Conservation (phyloP, 176 grass and related monocot genomes). For the Carex pumila region DNA sequence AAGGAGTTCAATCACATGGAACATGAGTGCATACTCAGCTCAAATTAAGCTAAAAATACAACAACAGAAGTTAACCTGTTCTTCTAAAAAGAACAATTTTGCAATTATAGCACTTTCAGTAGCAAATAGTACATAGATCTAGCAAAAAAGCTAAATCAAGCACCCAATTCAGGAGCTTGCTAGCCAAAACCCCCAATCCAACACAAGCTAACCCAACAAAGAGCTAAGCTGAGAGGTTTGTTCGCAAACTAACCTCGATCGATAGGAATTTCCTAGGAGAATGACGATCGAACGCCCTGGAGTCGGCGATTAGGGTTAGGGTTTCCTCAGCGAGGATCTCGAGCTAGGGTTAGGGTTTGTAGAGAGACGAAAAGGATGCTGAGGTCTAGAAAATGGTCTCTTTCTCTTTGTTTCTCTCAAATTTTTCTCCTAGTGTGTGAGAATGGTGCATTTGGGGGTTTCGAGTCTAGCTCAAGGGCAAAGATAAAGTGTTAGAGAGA, state of each 20-base stretch:
- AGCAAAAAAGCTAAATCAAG: slow-evolving; percentile 11
- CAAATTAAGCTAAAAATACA: neutral
- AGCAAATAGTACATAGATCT: slow-evolving; percentile 17
- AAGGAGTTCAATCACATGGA: slow-evolving; percentile 1
- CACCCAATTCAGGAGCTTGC: neutral
- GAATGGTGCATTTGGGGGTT: slow-evolving; percentile 14
- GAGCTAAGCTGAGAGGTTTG: neutral
- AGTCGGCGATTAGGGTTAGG: slow-evolving; percentile 22
- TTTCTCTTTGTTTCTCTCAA: neutral
- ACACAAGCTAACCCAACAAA: slow-evolving; percentile 7
- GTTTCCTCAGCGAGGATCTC: slow-evolving; percentile 7
- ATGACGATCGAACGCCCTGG: neutral
- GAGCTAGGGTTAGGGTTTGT: slow-evolving; percentile 25
- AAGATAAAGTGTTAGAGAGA: slow-evolving; percentile 19
- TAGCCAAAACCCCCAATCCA: slow-evolving; percentile 4
- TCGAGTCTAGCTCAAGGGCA: slow-evolving; percentile 15
- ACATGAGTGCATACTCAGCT: neutral
- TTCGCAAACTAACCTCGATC: slow-evolving; percentile 26
- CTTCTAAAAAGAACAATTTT: neutral
- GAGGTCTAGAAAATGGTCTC: neutral
- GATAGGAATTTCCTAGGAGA: neutral
- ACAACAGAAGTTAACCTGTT: neutral
- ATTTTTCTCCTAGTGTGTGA: slow-evolving; percentile 14
- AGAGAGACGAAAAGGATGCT: neutral
- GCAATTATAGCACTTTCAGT: slow-evolving; percentile 3